Evolutionary conservation across 2,329 filamentous ascomycete species (phyloP).

Genomic region (Diaporthe amygdali): DNA sequence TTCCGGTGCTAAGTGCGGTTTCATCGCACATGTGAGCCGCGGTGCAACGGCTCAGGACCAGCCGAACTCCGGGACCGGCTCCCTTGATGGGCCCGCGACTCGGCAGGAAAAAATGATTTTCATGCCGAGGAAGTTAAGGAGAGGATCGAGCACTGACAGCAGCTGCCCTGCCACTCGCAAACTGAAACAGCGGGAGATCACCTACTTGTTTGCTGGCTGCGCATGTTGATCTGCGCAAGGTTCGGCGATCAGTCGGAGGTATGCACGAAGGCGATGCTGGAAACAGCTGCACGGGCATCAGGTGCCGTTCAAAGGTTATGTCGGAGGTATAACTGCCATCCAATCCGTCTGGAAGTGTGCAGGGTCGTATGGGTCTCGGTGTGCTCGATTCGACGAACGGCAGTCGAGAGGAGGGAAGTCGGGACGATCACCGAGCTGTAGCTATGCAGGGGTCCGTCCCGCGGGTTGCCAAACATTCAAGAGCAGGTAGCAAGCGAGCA

Average conservation of each 20-base stretch:
- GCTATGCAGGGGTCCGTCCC: no score
- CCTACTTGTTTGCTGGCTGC: not conserved
- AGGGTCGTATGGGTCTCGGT: not conserved
- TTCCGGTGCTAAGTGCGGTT: not conserved
- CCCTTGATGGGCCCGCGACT: not conserved
- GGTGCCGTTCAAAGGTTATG: not conserved
- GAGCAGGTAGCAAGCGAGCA: no score
- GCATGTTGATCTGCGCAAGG: not conserved
- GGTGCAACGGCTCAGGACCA: not conserved
- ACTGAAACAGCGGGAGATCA: not conserved
- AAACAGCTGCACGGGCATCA: not conserved
- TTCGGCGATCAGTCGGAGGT: not conserved
- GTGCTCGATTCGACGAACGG: conserved; percentile 8
- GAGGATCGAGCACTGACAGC: not conserved
- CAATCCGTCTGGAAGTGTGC: not conserved
- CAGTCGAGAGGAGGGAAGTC: not conserved
- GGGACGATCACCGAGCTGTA: not conserved
- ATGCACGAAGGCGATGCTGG: not conserved
- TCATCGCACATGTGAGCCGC: not conserved
- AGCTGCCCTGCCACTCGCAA: not conserved
- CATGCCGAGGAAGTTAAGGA: not conserved
- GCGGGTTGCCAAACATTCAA: no score
- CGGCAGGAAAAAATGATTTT: not conserved
- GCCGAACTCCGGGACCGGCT: not conserved
- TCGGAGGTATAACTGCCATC: not conserved